These are phyloP conservation scores for Pichia phayaonensis DNA, from an alignment of 805 yeast species.

Conservation along the genomic window DNA sequence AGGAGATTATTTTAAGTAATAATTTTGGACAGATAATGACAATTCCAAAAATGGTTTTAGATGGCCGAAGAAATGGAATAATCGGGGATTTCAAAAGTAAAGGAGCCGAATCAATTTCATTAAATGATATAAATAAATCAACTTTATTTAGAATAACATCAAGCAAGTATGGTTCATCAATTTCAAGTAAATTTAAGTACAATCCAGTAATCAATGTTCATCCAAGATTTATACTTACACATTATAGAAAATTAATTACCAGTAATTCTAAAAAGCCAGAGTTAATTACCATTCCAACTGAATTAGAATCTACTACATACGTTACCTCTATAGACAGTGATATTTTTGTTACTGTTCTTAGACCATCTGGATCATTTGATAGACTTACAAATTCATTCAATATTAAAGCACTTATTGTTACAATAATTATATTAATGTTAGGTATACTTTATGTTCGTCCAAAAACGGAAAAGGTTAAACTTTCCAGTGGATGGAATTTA, in stretches of 20 bases:
- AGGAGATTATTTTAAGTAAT: conserved; percentile 54
- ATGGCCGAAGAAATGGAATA: conserved; percentile 51
- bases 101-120: conserved; percentile 16
- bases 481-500: conserved; percentile 44
- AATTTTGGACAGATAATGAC: conserved; percentile 54
- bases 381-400: conserved; percentile 61
- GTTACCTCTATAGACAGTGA: conserved; percentile 63
- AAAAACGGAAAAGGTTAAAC: conserved; percentile 43
- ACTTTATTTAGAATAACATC: conserved; percentile 19
- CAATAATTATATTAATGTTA: conserved; percentile 46
- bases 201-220: conserved; percentile 51
- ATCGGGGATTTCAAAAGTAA: conserved; percentile 38
- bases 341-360: conserved; percentile 65
- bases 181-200: conserved; percentile 57
- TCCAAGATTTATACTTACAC: conserved; percentile 44
- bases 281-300: conserved; percentile 48
- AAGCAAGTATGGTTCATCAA: conserved; percentile 32
- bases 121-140: conserved; percentile 16
- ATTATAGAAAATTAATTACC: conserved; percentile 35
- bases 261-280: conserved; percentile 13
- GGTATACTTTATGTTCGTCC: conserved; percentile 48
- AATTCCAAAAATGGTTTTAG: conserved; percentile 63
- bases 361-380: conserved; percentile 84
- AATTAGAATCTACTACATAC: conserved; percentile 74
- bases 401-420: conserved; percentile 50